A percentile compares a stretch with the other conserved stretches of the same genome.
Evolutionary conservation across 176 grass and related monocot genomes (phyloP).

Genomic region (Oryza officinalis): DNA sequence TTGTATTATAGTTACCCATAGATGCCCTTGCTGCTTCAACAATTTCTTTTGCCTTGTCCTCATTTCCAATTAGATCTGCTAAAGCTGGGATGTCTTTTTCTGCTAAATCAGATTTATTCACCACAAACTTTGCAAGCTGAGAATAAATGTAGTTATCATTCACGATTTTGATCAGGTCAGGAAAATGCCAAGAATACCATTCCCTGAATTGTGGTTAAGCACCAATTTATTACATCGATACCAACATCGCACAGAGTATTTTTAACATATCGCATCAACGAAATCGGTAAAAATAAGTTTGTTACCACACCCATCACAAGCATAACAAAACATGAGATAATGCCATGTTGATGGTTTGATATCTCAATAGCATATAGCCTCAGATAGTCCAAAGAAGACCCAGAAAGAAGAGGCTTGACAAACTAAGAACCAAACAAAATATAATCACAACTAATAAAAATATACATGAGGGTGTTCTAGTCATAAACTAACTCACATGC

Average conservation of each 20-base stretch:
- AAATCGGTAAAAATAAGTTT: not conserved
- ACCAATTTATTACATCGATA: not conserved
- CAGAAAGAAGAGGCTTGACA: not conserved
- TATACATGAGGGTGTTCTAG: not conserved
- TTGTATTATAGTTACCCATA: constrained; percentile 53
- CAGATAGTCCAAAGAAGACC: not conserved
- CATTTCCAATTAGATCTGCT: constrained; percentile 74
- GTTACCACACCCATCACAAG: no score
- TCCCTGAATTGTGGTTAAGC: constrained; percentile 51
- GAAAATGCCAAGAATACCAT: constrained; percentile 89
- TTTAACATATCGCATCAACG: not conserved
- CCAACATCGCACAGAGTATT: not conserved
- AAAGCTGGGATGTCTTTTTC: constrained; percentile 69
- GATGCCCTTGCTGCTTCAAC: constrained; percentile 91
- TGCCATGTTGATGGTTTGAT: not conserved
- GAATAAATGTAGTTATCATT: constrained; percentile 88
- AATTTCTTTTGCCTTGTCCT: constrained; percentile 86
- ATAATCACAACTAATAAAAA: not conserved
- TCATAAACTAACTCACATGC: not conserved
- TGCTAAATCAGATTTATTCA: constrained; percentile 69
- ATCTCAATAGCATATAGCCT: not conserved
- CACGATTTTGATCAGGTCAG: constrained; percentile 75
- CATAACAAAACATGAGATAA: not conserved
- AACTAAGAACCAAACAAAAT: not conserved
- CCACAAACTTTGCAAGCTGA: constrained; percentile 69